Evolutionary conservation across 2,329 filamentous ascomycete species (phyloP).

Genomic region (Knufia fluminis): DNA sequence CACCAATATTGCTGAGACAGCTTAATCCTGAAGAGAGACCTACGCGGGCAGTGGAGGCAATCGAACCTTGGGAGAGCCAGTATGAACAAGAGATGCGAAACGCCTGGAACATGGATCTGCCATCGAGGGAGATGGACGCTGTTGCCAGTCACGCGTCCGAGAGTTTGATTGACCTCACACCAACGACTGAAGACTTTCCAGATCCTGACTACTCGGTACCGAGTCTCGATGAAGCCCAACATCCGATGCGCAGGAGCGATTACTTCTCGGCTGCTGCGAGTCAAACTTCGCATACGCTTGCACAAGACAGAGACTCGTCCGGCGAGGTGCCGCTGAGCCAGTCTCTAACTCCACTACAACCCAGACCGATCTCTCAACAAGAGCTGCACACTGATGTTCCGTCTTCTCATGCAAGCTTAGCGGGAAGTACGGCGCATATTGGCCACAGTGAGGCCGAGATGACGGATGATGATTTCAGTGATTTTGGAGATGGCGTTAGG

Average conservation of each 20-base stretch:
- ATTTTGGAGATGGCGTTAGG: conserved; percentile 24
- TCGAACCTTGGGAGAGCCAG: conserved; percentile 14
- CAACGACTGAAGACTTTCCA: conserved; percentile 34
- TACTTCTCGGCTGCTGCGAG: conserved; percentile 24
- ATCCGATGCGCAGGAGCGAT: conserved; percentile 20
- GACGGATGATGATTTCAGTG: conserved; percentile 24
- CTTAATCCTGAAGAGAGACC: neutral
- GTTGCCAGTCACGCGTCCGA: conserved; percentile 31
- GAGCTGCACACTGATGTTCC: conserved; percentile 1
- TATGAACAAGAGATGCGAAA: conserved; percentile 24
- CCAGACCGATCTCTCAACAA: neutral
- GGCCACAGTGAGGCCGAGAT: conserved; percentile 22
- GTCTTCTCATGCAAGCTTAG: conserved; percentile 16
- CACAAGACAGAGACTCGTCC: conserved; percentile 14
- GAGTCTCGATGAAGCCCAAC: conserved; percentile 11
- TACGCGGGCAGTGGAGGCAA: conserved; percentile 5
- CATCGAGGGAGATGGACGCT: conserved; percentile 14
- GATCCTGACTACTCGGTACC: conserved; percentile 23
- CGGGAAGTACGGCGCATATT: conserved; percentile 17
- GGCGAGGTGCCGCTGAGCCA: neutral
- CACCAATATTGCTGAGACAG: conserved; percentile 9
- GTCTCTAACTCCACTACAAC: conserved; percentile 1
- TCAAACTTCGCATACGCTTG: conserved; percentile 25
- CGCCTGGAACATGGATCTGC: conserved; percentile 21
- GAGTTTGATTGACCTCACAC: conserved; percentile 36